A percentile compares a stretch with the other conserved stretches of the same genome.
phyloP scores from a whole-genome alignment of 2,329 filamentous ascomycete species.

The Penicillium sp. region DNA sequence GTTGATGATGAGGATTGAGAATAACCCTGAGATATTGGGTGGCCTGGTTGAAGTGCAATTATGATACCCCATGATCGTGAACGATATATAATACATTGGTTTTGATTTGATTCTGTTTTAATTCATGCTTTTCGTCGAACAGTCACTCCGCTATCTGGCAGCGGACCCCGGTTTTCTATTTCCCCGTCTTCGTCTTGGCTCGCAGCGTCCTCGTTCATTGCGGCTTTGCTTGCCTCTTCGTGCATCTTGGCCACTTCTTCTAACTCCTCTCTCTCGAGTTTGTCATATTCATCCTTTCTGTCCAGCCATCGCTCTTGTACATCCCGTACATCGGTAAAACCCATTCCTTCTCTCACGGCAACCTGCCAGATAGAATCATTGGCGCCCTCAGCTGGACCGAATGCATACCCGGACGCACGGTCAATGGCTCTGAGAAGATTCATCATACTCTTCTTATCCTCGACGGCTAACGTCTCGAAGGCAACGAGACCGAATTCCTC shows the following conservation, averaged over 20 bases:
- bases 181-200: constrained; percentile 32
- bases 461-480: constrained; percentile 90
- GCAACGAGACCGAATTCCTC: constrained; percentile 84
- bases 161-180: constrained; percentile 33
- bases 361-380: constrained; percentile 98
- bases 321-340: constrained; percentile 75
- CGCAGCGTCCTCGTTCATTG: constrained; percentile 18
- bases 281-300: constrained; percentile 80
- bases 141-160: constrained; percentile 64
- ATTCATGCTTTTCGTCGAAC: constrained; percentile 58
- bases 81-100: constrained; percentile 21
- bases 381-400: constrained; percentile 82
- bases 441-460: constrained; percentile 98
- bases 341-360: constrained; percentile 70
- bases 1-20: constrained; percentile 38
- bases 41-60: constrained; percentile 7
- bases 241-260: constrained; percentile 65
- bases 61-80: constrained; percentile 18
- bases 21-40: not conserved
- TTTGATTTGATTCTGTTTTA: not conserved
- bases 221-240: constrained; percentile 31
- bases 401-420: constrained; percentile 85
- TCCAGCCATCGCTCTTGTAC: constrained; percentile 97
- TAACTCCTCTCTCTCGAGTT: constrained; percentile 67
- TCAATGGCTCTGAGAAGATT: constrained; percentile 83